Percentiles rank a stretch among this genome's conserved stretches.
These are phyloP conservation scores for Tetratostichococcus sp. DNA, from an alignment of 139 green algal genomes.

Conservation along the genomic window DNA sequence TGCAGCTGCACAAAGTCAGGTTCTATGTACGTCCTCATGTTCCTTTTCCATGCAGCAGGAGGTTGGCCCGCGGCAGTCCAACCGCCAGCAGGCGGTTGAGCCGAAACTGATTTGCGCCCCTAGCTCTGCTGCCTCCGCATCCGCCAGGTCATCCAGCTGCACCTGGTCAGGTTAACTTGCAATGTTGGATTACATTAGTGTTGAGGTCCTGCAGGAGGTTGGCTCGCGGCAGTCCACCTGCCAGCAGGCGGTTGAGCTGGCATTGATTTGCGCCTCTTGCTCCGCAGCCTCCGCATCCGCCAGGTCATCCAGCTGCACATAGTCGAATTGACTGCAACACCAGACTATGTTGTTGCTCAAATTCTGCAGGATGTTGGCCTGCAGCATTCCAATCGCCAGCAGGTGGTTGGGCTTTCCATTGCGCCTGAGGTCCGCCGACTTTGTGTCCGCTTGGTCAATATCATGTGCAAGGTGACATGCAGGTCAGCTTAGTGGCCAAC, in stretches of 20 bases:
- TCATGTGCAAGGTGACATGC: too few relatives aligned
- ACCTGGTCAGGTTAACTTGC: background rate
- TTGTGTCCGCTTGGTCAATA: too few relatives aligned
- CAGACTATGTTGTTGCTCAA: too few relatives aligned
- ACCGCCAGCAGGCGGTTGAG: conserved; percentile 54
- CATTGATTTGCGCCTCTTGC: conserved; percentile 45
- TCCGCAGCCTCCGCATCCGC: conserved; percentile 52
- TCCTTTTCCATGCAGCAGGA: conserved; percentile 65
- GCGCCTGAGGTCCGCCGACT: too few relatives aligned
- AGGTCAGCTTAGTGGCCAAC: too few relatives aligned
- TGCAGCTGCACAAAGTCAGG: conserved; percentile 41
- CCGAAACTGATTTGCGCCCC: conserved; percentile 45
- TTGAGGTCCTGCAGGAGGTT: conserved; percentile 57
- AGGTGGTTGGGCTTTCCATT: too few relatives aligned
- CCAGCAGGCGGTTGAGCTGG: conserved; percentile 54
- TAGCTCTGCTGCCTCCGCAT: conserved; percentile 56
- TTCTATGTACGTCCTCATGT: too few relatives aligned
- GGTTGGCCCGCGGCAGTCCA: conserved; percentile 28
- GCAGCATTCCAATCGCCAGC: too few relatives aligned
- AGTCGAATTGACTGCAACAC: too few relatives aligned
- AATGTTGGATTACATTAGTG: too few relatives aligned
- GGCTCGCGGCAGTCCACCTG: conserved; percentile 29
- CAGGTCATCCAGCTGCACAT: conserved; percentile 59
- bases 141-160: conserved; percentile 54
- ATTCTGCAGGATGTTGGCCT: too few relatives aligned